Evolutionary conservation across 31 red algal genomes (phyloP).

Genomic region (Asparagopsis taxiformis): DNA sequence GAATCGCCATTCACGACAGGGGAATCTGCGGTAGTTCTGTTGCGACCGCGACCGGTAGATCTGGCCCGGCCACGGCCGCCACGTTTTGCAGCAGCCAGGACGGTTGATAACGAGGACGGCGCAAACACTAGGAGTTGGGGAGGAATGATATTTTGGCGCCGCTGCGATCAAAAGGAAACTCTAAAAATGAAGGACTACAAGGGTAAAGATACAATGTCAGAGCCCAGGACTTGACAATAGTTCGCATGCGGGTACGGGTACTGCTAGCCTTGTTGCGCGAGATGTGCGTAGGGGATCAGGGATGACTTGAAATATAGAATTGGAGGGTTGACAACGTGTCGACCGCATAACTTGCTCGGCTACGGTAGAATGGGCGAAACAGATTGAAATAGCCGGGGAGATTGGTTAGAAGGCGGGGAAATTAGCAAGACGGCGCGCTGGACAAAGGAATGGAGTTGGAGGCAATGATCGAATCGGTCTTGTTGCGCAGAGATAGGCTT

Average conservation of each 20-base stretch:
- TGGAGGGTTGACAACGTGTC: too few relatives aligned
- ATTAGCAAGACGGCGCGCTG: too few relatives aligned
- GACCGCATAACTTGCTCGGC: too few relatives aligned
- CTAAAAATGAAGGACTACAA: too few relatives aligned
- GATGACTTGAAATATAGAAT: too few relatives aligned
- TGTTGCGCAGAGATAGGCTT: too few relatives aligned
- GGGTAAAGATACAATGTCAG: background rate
- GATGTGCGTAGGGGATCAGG: background rate
- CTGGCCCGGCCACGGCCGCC: conserved; percentile 31
- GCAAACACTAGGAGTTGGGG: background rate
- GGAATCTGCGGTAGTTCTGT: conserved; percentile 9
- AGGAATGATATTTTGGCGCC: background rate
- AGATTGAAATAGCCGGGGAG: too few relatives aligned
- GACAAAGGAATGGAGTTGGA: too few relatives aligned
- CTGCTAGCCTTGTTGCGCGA: background rate
- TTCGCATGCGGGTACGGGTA: background rate
- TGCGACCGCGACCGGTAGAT: conserved; percentile 31
- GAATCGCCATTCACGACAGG: background rate
- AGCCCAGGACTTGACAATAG: background rate
- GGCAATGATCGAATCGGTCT: too few relatives aligned
- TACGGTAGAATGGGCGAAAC: too few relatives aligned
- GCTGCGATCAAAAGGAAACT: too few relatives aligned
- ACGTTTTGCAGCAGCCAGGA: conserved; percentile 54
- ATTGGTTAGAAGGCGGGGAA: too few relatives aligned
- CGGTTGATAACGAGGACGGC: background rate